Evolutionary conservation across 1,139 yeast genomes (phyloP), one percentile per base, ranked within the genome.

Genomic region (Hyphopichia buzzinii): DNA sequence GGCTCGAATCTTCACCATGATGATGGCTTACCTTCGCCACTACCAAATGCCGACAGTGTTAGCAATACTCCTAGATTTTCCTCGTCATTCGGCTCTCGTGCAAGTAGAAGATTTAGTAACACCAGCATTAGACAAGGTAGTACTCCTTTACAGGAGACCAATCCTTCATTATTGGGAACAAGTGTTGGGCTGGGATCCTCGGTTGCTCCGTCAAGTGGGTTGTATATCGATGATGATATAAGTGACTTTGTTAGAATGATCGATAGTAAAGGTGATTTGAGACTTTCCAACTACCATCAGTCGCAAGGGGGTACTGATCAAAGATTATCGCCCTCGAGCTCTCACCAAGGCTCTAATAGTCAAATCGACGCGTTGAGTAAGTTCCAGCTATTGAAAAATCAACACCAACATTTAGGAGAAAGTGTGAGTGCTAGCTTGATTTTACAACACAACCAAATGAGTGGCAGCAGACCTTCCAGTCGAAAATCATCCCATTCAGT

Each of bases 201-300:
- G 1, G 65, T 57, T 17, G 59, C 64, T 1, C 72, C 74, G 5
- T 49, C 62, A 28, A 67, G 72, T 44, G 74, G 76, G 3, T 47
- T 69, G 8, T 67, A 68, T 43, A 59, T 63, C 17, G 89, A 82
- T 46, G 89, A 85, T 40, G 96, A 85, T 48, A 69, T 89, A 19
- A 78, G 84, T 39, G 88, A 84, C 37, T 90, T 90, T 64, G 86
- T 90, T 35, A 74, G 80, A 44, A 71, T 88, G 77, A 77, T 90
- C 34, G 97, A 92, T 46, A 79, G 84, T 34, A 78, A 74, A 44
- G 67, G 72, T 3, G 82, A 77, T 42, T 56, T 79, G 21, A 54
- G 77, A 31, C 57, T 69, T 35, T 50, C 61, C 10, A 42, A 46
- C 19, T 38, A 43, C 33, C 24, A 25, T 28, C 19, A 37, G 15